Conservation (phyloP, 441 rosid genomes). For the Dalechampia spathulata region DNA sequence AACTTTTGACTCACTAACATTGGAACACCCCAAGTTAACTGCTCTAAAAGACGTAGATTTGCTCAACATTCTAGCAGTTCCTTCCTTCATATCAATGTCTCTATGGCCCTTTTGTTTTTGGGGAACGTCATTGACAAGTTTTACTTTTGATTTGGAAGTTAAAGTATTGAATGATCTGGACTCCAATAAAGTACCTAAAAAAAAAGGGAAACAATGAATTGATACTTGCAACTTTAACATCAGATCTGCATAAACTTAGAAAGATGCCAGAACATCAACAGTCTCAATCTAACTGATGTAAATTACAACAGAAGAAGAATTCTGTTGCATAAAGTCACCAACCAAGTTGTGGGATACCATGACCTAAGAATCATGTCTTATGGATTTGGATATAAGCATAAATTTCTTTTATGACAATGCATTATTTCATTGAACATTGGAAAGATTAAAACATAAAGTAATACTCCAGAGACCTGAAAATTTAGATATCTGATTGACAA, state of each 20-base stretch:
- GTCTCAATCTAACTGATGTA: no score
- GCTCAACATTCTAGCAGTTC: conserved; percentile 41
- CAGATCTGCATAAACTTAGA: no score
- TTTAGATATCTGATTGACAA: background rate
- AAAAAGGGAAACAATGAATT: background rate
- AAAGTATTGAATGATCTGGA: conserved; percentile 67
- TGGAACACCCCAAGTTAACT: conserved; percentile 35
- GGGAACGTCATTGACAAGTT: conserved; percentile 56
- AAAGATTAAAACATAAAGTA: background rate
- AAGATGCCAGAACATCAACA: no score
- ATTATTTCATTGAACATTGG: background rate
- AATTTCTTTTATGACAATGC: background rate
- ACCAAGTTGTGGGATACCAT: background rate
- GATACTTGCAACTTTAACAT: no score
- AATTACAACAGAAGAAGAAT: background rate
- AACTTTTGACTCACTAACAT: conserved; percentile 48
- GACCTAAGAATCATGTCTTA: background rate
- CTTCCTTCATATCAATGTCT: conserved; percentile 52
- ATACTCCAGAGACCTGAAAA: background rate
- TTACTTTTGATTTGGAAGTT: conserved; percentile 56
- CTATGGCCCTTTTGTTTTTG: conserved; percentile 49
- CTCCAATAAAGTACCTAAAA: conserved; percentile 60
- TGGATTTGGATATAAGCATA: background rate
- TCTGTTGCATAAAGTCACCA: background rate
- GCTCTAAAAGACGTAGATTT: conserved; percentile 74